A percentile compares a stretch with the other conserved stretches of the same genome.
These are phyloP conservation scores for Zea mays DNA, from an alignment of 176 grass and related monocot species.

Conservation along the genomic window Zm-B73-REFERENCE-NAM-5.0 NC_050101.1:125979001-125979500, in stretches of 20 bases:
- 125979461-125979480: not conserved
- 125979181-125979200: not conserved
- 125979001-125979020: not conserved
- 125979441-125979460: not conserved
- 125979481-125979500: slow-evolving; percentile 62
- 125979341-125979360: slow-evolving; percentile 71
- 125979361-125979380: slow-evolving; percentile 66
- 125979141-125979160: not conserved
- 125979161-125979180: not conserved
- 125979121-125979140: not conserved
- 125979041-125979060: not conserved
- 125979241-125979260: not conserved
- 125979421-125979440: not conserved
- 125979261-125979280: not conserved
- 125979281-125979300: not conserved
- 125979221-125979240: slow-evolving; percentile 34
- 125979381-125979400: slow-evolving; percentile 93
- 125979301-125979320: slow-evolving; percentile 87
- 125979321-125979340: slow-evolving; percentile 66
- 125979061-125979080: slow-evolving; percentile 7
- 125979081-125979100: not conserved
- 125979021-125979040: not conserved
- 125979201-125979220: not conserved
- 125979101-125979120: slow-evolving; percentile 35
- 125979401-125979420: not conserved